Evolutionary conservation across 1,284 basidiomycete genomes (phyloP), one percentile per base, ranked within the genome.

Genomic region (Termitomyces sp.): DNA sequence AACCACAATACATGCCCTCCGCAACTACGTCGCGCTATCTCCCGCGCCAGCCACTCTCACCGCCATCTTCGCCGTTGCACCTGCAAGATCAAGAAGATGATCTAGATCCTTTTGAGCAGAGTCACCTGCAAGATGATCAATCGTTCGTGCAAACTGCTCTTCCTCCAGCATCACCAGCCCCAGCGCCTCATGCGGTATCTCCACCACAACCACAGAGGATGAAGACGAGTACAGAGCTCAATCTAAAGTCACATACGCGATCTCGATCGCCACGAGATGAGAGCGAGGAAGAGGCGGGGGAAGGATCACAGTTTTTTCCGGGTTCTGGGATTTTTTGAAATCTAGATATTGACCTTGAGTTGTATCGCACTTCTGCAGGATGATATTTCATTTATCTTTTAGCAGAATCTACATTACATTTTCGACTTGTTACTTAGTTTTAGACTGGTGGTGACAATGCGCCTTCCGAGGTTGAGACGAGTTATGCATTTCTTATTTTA

Each of bases 241-340:
- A 67, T 64, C 74, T 60, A 77, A 78, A 64, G 65, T 51, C 52
- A 40, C 55, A 43, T 19, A 50, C 55, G 34, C 53, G 52, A 34
- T 46, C 51, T 11, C 46, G 46, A 11, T 53, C 59, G 16, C 53
- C 46, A 4, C 49, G 18, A 41, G 57, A 44, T 31, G 56, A 56
- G 18, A 58, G 57, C 18, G 57, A 52, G 5, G 64, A 61, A 3
- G 57, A 57, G 14, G 62, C 37, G 30, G 56, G 52, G 14, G 72
- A 67, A 24, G 21, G 21, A 43, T 76, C 74, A 14, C 78, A 72
- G 60, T 54, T 80, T 52, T 79, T 81, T 67, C 78, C 80, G 33
- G 80, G 79, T 26, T 81, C 79, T 38, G 80, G 76, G 51, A 60
- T 82, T 50, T 81, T 78, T 60, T 79, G 54, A 57, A 53, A 46